Evolutionary conservation across 495 filamentous ascomycete genomes (phyloP).

Genomic region (Xylaria bambusicola): DNA sequence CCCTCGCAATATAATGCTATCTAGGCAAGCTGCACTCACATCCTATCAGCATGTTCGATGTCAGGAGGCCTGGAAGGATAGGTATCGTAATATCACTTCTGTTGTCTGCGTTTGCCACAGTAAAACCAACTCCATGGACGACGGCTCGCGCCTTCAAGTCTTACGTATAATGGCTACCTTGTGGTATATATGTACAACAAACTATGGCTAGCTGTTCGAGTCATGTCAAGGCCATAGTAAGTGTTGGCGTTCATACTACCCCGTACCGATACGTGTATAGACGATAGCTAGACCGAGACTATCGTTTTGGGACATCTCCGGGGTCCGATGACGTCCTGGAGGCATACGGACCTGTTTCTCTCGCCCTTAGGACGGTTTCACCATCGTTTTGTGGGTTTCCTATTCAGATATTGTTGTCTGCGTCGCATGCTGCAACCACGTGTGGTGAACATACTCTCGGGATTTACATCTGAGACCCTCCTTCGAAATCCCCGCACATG

Average conservation of each 20-base stretch:
- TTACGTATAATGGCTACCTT: too few species aligned
- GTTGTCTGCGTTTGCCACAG: too few species aligned
- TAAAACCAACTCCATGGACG: not conserved
- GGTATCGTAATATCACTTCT: not conserved
- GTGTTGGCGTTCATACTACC: too few species aligned
- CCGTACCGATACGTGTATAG: too few species aligned
- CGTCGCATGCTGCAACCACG: not conserved
- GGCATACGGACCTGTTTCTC: not conserved
- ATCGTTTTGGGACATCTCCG: not conserved
- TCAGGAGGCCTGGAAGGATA: not conserved
- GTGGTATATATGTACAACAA: not conserved
- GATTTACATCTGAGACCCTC: not conserved
- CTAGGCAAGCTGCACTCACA: constrained; percentile 9
- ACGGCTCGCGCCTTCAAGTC: not conserved
- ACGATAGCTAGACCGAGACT: too few species aligned
- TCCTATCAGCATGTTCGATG: not conserved
- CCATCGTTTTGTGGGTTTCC: constrained; percentile 3
- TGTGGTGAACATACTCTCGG: not conserved
- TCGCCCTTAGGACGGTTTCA: constrained; percentile 3
- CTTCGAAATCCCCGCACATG: too few species aligned
- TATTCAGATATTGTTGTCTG: not conserved
- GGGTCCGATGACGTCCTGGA: constrained; percentile 4
- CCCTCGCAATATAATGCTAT: not conserved
- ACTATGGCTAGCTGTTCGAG: not conserved
- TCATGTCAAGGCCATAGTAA: not conserved